phyloP scores from a whole-genome alignment of 139 green algal genomes.

The Trebouxia sp. region DNA sequence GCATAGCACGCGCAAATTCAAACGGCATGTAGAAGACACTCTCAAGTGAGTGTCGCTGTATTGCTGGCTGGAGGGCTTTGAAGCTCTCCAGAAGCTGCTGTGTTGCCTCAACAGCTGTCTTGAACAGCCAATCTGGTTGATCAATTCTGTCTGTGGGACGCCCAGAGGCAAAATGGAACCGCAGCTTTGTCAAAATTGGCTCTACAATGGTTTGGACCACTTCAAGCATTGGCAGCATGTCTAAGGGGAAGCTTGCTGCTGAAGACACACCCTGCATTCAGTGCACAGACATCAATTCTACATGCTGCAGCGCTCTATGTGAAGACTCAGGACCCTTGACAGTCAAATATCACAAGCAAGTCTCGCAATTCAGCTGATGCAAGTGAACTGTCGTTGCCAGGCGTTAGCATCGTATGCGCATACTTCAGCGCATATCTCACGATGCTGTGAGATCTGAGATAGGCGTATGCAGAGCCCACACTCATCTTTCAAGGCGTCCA shows the following conservation, averaged over 20 bases:
- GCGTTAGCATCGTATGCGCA: no score
- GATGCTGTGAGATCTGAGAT: no score
- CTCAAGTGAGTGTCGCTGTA: slow-evolving; percentile 33
- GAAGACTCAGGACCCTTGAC: no score
- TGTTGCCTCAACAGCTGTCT: slow-evolving; percentile 29
- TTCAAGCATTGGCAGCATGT: slow-evolving; percentile 44
- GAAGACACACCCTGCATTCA: neutral
- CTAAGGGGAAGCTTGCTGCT: neutral
- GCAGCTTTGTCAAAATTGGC: slow-evolving; percentile 37
- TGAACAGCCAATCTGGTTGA: slow-evolving; percentile 57
- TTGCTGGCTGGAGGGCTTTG: slow-evolving; percentile 42
- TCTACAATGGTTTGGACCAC: slow-evolving; percentile 43
- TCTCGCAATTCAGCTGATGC: no score
- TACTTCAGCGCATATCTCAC: no score
- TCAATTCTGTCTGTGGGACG: slow-evolving; percentile 43
- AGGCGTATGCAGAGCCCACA: no score
- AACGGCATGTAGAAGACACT: slow-evolving; percentile 38
- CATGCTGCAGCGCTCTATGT: no score
- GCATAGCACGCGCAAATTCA: slow-evolving; percentile 51
- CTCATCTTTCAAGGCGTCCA: no score
- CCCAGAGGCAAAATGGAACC: slow-evolving; percentile 44
- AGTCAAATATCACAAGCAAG: no score
- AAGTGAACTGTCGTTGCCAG: no score
- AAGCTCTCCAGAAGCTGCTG: neutral
- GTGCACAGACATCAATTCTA: neutral